Evolutionary conservation across 148 eudicot species (phyloP).

Genomic region (Chenopodium album): DNA sequence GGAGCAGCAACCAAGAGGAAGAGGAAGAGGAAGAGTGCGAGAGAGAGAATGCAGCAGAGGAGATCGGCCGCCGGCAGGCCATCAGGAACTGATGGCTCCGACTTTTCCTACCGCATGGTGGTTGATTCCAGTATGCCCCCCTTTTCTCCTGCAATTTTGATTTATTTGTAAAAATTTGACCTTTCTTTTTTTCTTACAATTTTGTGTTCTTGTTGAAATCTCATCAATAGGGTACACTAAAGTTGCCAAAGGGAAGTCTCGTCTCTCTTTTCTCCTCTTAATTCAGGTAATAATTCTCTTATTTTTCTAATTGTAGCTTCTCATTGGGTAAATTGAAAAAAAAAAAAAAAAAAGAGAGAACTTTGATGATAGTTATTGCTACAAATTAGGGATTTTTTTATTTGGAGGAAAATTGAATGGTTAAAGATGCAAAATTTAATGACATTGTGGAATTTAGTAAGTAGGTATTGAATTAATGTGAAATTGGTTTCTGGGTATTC

Average conservation of each 20-base stretch:
- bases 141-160: neutral
- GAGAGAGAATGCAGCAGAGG: slow-evolving; percentile 58
- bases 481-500: neutral
- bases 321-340: neutral
- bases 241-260: slow-evolving; percentile 62
- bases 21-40: slow-evolving; percentile 6
- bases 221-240: slow-evolving; percentile 65
- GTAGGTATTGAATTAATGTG: neutral
- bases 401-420: neutral
- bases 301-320: neutral
- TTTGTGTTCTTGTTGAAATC: slow-evolving; percentile 12
- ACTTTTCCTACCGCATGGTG: slow-evolving; percentile 89
- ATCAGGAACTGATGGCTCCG: slow-evolving; percentile 87
- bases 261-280: slow-evolving; percentile 44
- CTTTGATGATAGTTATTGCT: neutral
- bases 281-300: slow-evolving; percentile 44
- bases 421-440: neutral
- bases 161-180: neutral
- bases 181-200: neutral
- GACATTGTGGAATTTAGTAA: neutral
- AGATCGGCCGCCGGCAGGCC: slow-evolving; percentile 58
- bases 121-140: slow-evolving; percentile 61
- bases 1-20: neutral
- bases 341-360: neutral
- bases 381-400: neutral